Evolutionary conservation across 2,329 filamentous ascomycete genomes (phyloP).

Genomic region (Didymella lethalis): DNA sequence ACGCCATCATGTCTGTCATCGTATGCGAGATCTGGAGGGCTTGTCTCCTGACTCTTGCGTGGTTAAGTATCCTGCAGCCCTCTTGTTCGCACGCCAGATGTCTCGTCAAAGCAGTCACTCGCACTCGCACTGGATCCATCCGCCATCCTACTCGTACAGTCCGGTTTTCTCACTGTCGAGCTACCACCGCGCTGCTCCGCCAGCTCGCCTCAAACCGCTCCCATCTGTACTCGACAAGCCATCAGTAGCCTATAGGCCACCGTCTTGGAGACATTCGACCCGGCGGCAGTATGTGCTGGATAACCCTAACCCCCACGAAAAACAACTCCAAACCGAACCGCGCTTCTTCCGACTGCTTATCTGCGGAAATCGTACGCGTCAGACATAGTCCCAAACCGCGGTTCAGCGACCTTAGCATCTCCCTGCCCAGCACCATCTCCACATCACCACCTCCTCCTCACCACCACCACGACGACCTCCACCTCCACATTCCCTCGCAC

Average conservation of each 20-base stretch:
- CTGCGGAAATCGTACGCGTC: constrained; percentile 42
- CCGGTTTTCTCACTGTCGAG: constrained; percentile 29
- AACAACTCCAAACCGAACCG: constrained; percentile 22
- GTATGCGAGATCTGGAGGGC: constrained; percentile 19
- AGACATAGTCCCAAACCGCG: constrained; percentile 31
- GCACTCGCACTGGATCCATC: constrained; percentile 24
- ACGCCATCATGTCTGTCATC: constrained; percentile 25
- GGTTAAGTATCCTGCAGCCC: constrained; percentile 27
- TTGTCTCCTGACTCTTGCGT: constrained; percentile 20
- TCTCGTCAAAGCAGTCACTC: constrained; percentile 27
- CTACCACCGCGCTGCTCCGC: constrained; percentile 36
- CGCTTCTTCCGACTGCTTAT: constrained; percentile 16
- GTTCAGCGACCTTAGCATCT: constrained; percentile 35
- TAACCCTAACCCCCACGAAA: constrained; percentile 40
- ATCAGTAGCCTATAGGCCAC: background rate
- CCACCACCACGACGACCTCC: constrained; percentile 17
- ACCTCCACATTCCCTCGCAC: constrained; percentile 33
- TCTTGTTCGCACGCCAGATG: constrained; percentile 30
- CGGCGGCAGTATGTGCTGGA: constrained; percentile 41
- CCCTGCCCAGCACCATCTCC: constrained; percentile 30
- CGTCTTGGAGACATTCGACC: constrained; percentile 1
- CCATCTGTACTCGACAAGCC: constrained; percentile 10
- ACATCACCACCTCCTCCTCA: constrained; percentile 14
- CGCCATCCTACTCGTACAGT: constrained; percentile 32
- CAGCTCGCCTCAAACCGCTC: constrained; percentile 30